Percentiles rank a stretch among this genome's conserved stretches.
phyloP scores from a whole-genome alignment of 202 grass and related monocot genomes.

The Schoenoplectus triqueter region DNA sequence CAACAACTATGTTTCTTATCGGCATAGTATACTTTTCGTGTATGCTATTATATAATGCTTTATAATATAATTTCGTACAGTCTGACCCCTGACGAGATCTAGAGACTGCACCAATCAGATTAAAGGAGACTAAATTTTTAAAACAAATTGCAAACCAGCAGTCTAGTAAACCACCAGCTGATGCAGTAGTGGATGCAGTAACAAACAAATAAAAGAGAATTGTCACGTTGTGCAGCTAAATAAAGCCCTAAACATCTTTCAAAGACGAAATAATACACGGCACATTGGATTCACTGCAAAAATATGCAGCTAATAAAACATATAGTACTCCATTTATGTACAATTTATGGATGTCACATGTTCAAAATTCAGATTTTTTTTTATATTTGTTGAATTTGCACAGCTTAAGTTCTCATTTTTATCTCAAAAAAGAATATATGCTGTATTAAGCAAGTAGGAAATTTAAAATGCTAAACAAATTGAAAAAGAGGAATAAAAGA shows the following conservation, averaged over 20 bases:
- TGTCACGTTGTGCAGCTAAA: neutral
- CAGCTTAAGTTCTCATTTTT: too few relatives aligned
- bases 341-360: too few relatives aligned
- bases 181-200: neutral
- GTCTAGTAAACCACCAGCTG: neutral
- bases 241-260: neutral
- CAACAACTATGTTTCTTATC: slow-evolving; percentile 10
- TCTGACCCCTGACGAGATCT: slow-evolving; percentile 27
- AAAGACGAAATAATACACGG: neutral
- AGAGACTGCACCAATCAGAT: slow-evolving; percentile 12
- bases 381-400: too few relatives aligned
- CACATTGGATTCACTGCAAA: too few relatives aligned
- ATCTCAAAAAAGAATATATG: too few relatives aligned
- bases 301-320: neutral
- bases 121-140: neutral
- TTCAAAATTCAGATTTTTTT: too few relatives aligned
- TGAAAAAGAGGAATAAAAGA: too few relatives aligned
- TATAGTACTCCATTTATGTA: too few relatives aligned
- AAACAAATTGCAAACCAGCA: slow-evolving; percentile 6
- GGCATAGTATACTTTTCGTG: slow-evolving; percentile 11
- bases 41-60: slow-evolving; percentile 19
- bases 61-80: slow-evolving; percentile 26
- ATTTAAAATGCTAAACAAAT: too few relatives aligned
- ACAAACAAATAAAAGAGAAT: neutral
- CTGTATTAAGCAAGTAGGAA: too few relatives aligned